These are phyloP conservation scores for Cyclotella cryptica DNA, from an alignment of 108 stramenopile species.

Conservation along the genomic window DNA sequence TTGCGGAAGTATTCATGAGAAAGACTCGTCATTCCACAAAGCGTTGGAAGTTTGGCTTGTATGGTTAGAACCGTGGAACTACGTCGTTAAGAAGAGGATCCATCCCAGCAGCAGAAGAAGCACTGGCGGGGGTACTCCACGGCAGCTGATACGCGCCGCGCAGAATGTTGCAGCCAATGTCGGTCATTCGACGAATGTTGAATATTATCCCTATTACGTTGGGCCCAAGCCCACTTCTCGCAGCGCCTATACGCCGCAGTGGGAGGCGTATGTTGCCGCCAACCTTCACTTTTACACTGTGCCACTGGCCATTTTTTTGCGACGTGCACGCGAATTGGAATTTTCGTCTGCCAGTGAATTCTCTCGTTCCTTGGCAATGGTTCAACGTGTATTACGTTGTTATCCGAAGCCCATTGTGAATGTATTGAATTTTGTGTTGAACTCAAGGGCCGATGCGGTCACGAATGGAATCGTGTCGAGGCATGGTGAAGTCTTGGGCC, in stretches of 20 bases:
- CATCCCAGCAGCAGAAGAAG: not conserved
- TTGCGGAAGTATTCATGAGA: conserved; percentile 73
- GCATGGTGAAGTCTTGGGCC: conserved; percentile 66
- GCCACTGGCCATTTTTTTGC: conserved; percentile 88
- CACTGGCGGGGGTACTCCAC: not conserved
- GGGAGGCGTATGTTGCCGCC: conserved; percentile 86
- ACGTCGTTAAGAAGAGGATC: conserved; percentile 37
- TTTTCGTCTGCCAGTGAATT: conserved; percentile 72
- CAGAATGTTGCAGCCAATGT: conserved; percentile 35
- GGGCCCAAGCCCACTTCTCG: conserved; percentile 61
- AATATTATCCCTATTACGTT: conserved; percentile 43
- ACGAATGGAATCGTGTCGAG: conserved; percentile 49
- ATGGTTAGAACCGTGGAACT: conserved; percentile 92
- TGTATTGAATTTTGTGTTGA: conserved; percentile 64
- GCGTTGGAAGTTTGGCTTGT: conserved; percentile 84
- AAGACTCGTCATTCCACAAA: conserved; percentile 66
- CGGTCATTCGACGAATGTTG: conserved; percentile 25
- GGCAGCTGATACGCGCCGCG: conserved; percentile 31
- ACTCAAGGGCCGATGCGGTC: conserved; percentile 34
- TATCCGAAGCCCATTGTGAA: conserved; percentile 71
- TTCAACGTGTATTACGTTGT: conserved; percentile 79
- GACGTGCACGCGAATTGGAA: conserved; percentile 89
- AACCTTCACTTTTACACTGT: conserved; percentile 83
- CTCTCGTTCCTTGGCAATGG: conserved; percentile 54
- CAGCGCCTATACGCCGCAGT: conserved; percentile 64